phyloP scores from a whole-genome alignment of 2,329 filamentous ascomycete species.

The Calonectria multiphialidica region DNA sequence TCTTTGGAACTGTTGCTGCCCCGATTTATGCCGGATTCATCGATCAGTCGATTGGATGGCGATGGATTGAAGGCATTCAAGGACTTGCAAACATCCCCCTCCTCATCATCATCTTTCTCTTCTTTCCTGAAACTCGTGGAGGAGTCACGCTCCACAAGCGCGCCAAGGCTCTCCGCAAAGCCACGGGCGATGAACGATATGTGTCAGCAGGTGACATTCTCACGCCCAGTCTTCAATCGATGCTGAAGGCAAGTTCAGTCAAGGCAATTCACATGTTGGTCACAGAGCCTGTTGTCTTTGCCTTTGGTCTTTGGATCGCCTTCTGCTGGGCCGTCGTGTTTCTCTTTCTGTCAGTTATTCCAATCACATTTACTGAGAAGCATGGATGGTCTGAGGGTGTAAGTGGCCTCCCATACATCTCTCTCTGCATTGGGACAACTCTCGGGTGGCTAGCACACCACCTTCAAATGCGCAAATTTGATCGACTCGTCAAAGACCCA shows the following conservation, averaged over 20 bases:
- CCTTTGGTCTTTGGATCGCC: constrained; percentile 39
- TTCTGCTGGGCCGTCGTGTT: constrained; percentile 42
- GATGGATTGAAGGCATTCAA: neutral
- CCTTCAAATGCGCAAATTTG: neutral
- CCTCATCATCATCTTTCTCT: neutral
- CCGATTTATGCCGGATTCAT: neutral
- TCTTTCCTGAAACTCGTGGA: neutral
- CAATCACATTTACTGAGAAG: neutral
- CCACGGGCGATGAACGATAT: neutral
- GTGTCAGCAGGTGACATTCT: neutral
- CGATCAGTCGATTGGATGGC: neutral
- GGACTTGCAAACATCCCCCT: neutral
- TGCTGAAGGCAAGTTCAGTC: neutral
- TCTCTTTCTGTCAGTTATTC: constrained; percentile 38
- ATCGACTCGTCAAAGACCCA: neutral
- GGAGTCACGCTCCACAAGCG: neutral
- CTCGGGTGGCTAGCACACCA: neutral
- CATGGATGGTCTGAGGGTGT: neutral
- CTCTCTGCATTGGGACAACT: neutral
- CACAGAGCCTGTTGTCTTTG: constrained; percentile 39
- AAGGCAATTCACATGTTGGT: constrained; percentile 37
- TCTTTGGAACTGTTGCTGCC: constrained; percentile 28
- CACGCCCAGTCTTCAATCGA: neutral
- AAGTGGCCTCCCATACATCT: neutral
- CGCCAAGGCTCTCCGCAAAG: neutral